Evolutionary conservation across 108 stramenopile species (phyloP), one percentile per base, ranked within the genome.

Genomic region (Schizochytrium sp.): DNA sequence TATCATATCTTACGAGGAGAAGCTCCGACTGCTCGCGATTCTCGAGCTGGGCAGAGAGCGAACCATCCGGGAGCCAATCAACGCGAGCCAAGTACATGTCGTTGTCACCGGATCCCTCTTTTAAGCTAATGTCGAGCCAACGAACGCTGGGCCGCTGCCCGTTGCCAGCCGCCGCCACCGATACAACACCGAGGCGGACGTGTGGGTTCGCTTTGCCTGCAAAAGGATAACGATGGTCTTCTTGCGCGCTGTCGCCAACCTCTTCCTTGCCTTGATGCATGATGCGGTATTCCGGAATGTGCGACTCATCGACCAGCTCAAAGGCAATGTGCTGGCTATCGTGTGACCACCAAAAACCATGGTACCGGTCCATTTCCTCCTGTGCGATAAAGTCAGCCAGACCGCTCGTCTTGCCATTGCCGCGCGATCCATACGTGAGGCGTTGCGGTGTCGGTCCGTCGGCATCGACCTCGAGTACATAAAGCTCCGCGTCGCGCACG

Each of bases 351-450:
- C 97, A 98, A 91, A 94, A 97, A 16, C 97, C 97, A 45, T 93
- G 87, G 92, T 97, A 98, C 21, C 96, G 93, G 89, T 97, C 96
- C 97, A 98, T 97, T 92, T 98, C 97, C 92, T 98, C 97, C 87
- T 96, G 96, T 5, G 97, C 96, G 23, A 97, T 91, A 92, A 96
- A 98, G 90, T 98, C 97, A 16, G 97, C 97, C 19, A 97, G 76
- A 19, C 97, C 97, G 92, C 96, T 95, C 1, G 94, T 95, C 43
- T 96, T 91, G n/a, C 94, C 92, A 43, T 25, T 25, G 58, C 45
- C 58, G 19, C 87, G 57, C 57, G 90, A 92, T 5, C 72, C 90
- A 44, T 57, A 88, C 28, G 92, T 93, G 18, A 93, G 63, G 55
- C 92, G 93, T 44, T 91, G 60, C 48, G 92, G 92, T 5, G 88